A percentile compares a stretch with the other conserved stretches of the same genome.
These are phyloP conservation scores for Lagerstroemia speciosa DNA, from an alignment of 345 rosid species.

Conservation along the genomic window DNA sequence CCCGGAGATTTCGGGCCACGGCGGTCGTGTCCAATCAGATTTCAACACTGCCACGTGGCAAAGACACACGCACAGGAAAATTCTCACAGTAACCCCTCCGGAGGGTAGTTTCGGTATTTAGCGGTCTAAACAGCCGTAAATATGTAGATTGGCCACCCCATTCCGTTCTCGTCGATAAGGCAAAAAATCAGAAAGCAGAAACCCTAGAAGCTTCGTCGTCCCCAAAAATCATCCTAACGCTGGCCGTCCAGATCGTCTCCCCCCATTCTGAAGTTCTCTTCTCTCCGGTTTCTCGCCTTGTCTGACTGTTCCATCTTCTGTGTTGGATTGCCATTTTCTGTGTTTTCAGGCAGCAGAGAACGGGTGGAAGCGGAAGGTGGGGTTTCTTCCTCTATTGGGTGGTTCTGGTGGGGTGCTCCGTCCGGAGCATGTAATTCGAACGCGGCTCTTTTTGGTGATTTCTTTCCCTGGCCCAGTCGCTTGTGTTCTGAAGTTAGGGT, in stretches of 20 bases:
- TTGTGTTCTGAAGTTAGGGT: constrained; percentile 28
- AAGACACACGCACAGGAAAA: neutral
- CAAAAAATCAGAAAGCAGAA: neutral
- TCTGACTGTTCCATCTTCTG: neutral
- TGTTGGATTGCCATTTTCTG: neutral
- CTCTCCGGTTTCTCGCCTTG: too few species aligned
- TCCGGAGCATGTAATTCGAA: neutral
- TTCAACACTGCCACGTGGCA: neutral
- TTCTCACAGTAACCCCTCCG: neutral
- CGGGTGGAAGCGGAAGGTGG: neutral
- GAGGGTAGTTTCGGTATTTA: neutral
- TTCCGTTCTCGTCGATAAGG: neutral
- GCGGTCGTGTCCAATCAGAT: neutral
- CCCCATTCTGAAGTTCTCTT: too few species aligned
- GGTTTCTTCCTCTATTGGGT: constrained; percentile 10
- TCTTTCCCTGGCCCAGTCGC: constrained; percentile 26
- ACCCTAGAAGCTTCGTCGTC: constrained; percentile 5
- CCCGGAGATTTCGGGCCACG: neutral
- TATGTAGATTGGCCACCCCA: neutral
- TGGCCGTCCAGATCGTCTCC: neutral
- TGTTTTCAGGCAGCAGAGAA: constrained; percentile 19
- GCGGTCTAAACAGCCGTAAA: neutral
- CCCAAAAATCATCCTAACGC: neutral
- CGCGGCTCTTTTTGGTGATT: neutral
- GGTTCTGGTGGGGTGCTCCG: neutral